phyloP scores from a whole-genome alignment of 2,329 filamentous ascomycete genomes.

The Fusarium dlaminii region DNA sequence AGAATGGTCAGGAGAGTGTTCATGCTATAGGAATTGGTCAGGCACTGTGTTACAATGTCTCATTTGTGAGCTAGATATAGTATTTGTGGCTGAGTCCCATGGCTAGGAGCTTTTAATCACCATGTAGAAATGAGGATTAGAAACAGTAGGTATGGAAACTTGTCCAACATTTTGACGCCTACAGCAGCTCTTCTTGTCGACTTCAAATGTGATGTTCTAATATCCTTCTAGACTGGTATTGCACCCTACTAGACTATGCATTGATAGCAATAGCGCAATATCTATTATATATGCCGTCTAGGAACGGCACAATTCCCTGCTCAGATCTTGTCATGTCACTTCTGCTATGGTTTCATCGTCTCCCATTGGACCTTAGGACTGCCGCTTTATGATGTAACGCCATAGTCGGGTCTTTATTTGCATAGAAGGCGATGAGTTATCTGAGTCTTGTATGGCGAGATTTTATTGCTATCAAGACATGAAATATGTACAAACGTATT shows the following conservation, averaged over 20 bases:
- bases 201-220: neutral
- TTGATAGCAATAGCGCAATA: neutral
- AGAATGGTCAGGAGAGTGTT: neutral
- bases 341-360: neutral
- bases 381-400: neutral
- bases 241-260: neutral
- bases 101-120: neutral
- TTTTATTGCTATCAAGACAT: neutral
- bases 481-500: accelerated
- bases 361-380: neutral
- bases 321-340: neutral
- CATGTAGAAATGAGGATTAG: neutral
- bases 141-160: neutral
- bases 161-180: no score
- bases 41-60: neutral
- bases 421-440: neutral
- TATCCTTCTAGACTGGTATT: neutral
- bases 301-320: neutral
- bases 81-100: neutral
- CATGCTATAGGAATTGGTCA: neutral
- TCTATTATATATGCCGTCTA: neutral
- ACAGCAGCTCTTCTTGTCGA: neutral
- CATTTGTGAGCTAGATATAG: neutral
- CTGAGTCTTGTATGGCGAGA: neutral
- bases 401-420: accelerated